These are phyloP conservation scores for Peribolospora baueri DNA, from an alignment of 768 basidiomycete genomes.

Conservation along the genomic window DNA sequence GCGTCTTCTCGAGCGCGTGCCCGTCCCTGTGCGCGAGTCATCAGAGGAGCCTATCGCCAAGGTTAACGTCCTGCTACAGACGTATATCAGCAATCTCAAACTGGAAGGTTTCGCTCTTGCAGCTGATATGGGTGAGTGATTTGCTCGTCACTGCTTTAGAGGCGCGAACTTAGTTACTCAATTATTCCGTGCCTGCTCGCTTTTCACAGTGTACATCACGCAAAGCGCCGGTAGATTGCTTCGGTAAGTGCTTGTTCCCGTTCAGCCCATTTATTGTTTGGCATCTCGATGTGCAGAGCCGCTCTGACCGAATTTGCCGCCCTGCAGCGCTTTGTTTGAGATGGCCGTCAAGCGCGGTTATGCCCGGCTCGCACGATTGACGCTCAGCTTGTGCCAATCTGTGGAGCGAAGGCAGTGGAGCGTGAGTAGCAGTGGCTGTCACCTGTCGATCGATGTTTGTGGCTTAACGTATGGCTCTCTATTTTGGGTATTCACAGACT, in stretches of 20 bases:
- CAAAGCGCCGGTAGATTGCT: constrained; percentile 92
- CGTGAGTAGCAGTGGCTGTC: constrained; percentile 13
- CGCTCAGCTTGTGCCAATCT: constrained; percentile 89
- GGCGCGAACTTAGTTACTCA: background rate
- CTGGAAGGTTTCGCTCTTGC: constrained; percentile 45
- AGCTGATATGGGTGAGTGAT: constrained; percentile 22
- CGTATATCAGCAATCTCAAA: constrained; percentile 81
- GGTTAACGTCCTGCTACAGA: constrained; percentile 84
- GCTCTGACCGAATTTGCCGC: too few relatives aligned
- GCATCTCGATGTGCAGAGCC: too few relatives aligned
- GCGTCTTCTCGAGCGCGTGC: constrained; percentile 76
- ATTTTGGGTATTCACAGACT: constrained; percentile 51
- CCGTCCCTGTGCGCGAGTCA: constrained; percentile 87
- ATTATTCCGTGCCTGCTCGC: constrained; percentile 21
- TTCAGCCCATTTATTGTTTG: too few relatives aligned
- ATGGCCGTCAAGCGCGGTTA: constrained; percentile 96
- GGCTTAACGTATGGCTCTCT: background rate
- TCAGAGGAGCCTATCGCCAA: constrained; percentile 93
- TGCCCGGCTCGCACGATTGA: constrained; percentile 77
- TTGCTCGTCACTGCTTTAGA: background rate
- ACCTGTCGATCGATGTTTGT: constrained; percentile 4
- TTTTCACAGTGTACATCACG: constrained; percentile 88
- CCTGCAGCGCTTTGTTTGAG: constrained; percentile 53
- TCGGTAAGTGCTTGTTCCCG: constrained; percentile 20
- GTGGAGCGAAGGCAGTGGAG: constrained; percentile 53